Base-by-base conservation (phyloP, 768 basidiomycete species). In the Floccularia luteovirens region DNA sequence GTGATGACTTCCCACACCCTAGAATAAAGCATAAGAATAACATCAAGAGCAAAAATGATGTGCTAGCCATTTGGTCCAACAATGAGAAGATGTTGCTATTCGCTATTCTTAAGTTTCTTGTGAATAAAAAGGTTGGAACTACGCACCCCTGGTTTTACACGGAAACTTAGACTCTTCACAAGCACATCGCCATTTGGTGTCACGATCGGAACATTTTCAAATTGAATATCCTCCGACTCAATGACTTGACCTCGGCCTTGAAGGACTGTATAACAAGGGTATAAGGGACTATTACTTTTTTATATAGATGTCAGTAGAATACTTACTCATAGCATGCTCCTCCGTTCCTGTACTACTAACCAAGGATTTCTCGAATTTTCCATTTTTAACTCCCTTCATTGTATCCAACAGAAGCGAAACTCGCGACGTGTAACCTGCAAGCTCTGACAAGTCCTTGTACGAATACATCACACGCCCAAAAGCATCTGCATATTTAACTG, bases 381-480 rank as follows among this genome's bases (percentile, higher is more conserved):
- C 90, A 36, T 74, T 63, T 43, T 78, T 77, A 17, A 94, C 78
- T 43, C 93, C 91, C 16, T 79, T 70, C 79, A 98, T 94, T 0
- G 91, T 90, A 40, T 93, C 88, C 6, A 99, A 72, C 1, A 97
- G 71, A 31, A 82, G 75, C 23, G 86, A 82, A 1, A 99, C 94
- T 11, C 94, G 80, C 1, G 90, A 77, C 2, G 94, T 97, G 57
- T 96, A 97, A 8, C 94, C 94, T 3, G 94, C 91, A 24, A 99
- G 76, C 56, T 99, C 94, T 3, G 90, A 80, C 3, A 99, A 69
- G 56, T 98, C 93, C 60, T 96, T 97, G 67, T 96, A 97, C 2
- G 90, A 91, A 58, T 93, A 94, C 90, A 98, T 91, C 21, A 96
- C 80, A 14, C 93, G 77, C 23, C 92, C 92, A 50, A 97, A 87